Evolutionary conservation across 2,329 filamentous ascomycete genomes (phyloP), one percentile per base, ranked within the genome.

Genomic region (Aspergillus piperis): DNA sequence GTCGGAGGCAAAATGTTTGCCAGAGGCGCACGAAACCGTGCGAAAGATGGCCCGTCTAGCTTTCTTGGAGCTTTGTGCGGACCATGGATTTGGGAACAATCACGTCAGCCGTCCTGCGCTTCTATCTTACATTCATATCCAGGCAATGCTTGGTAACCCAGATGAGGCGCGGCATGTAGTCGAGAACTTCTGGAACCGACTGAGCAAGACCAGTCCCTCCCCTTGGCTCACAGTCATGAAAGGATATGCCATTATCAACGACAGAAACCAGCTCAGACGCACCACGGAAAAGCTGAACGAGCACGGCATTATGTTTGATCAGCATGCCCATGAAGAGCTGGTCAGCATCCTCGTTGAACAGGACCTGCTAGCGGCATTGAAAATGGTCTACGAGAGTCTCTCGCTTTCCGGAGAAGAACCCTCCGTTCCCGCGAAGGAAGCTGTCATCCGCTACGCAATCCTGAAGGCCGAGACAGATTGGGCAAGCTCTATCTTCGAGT

Each of bases 361-460:
- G 48, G 78, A 87, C 65, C 79, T 86, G 50, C 70, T 89, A 3
- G 73, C 81, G n/a, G 83, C 85, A 62, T 88, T 88, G 2, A 88
- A 89, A 69, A 72, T 80, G 11, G 91, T 92, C 85, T 92, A 90
- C 68, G 76, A 83, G 21, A 84, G 83, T 62, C 80, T 83, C 1
- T 77, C 87, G 3, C 68, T 76, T 13, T 72, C 70, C 27, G 72
- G 72, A 19, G 66, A 73, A 42, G 69, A 74, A 59, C 81, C 83
- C 1, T 80, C 78, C 11, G 67, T 79, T 5, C 64, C 72, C 11
- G 80, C 85, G 0, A 84, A 86, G 64, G 74, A 78, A 52, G 81
- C 82, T 42, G 74, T 89, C n/a, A 75, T 91, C 39, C 80, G 80
- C 42, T 87, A 88, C 66, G 87, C 86, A 55, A 80, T 84, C 57